phyloP scores from a whole-genome alignment of 768 basidiomycete species.

The Xerocomus potaroensis region DNA sequence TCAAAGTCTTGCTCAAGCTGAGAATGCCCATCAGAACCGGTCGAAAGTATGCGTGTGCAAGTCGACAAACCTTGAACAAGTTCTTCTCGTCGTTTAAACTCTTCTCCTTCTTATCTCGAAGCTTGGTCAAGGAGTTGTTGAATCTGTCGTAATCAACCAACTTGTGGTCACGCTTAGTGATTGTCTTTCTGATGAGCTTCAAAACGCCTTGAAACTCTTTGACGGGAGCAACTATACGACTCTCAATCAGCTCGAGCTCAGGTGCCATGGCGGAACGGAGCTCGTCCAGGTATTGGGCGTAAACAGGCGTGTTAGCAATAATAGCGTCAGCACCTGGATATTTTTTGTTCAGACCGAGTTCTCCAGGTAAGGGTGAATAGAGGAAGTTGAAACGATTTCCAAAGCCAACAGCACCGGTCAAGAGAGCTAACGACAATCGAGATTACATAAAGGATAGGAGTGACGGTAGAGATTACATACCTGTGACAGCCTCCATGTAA shows the following conservation, averaged over 20 bases:
- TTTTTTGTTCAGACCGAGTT: conserved; percentile 75
- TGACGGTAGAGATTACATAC: conserved; percentile 33
- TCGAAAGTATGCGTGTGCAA: not conserved
- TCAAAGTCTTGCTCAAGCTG: conserved; percentile 97
- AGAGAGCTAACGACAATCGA: conserved; percentile 44
- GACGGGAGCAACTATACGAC: conserved; percentile 75
- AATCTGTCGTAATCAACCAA: conserved; percentile 92
- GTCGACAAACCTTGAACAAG: conserved; percentile 73
- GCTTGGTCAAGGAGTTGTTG: conserved; percentile 93
- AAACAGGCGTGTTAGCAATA: conserved; percentile 69
- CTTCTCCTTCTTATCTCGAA: conserved; percentile 99
- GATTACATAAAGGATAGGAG: not conserved
- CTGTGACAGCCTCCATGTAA: conserved; percentile 77
- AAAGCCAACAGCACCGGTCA: conserved; percentile 61
- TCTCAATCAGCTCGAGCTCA: conserved; percentile 92
- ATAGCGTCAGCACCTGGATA: conserved; percentile 77
- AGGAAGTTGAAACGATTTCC: conserved; percentile 58
- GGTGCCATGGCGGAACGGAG: conserved; percentile 74
- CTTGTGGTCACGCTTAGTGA: conserved; percentile 98
- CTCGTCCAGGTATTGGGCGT: conserved; percentile 76
- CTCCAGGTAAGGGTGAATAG: conserved; percentile 64
- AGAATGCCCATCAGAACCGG: not conserved
- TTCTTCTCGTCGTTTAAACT: conserved; percentile 95
- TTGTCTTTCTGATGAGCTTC: conserved; percentile 89
- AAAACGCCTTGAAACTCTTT: conserved; percentile 86